Evolutionary conservation across 495 filamentous ascomycete genomes (phyloP).

Genomic region (Patellaria atrata): DNA sequence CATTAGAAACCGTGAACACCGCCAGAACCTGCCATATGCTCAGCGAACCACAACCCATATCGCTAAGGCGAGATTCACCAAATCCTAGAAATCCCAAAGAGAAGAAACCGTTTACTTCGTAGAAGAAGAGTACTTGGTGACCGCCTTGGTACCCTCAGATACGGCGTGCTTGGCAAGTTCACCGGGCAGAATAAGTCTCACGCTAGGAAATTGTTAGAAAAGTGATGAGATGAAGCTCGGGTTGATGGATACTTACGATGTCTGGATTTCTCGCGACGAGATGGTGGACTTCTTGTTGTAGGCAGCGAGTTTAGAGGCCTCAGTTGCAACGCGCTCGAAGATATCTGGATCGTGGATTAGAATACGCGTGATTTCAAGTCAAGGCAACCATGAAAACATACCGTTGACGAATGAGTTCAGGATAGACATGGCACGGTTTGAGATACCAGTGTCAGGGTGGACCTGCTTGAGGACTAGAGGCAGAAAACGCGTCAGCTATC

Average conservation of each 20-base stretch:
- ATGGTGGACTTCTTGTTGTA: conserved; percentile 99
- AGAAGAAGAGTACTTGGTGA: conserved; percentile 99
- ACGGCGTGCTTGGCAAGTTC: conserved; percentile 99
- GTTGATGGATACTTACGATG: conserved; percentile 54
- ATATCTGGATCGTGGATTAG: conserved; percentile 52
- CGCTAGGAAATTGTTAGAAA: conserved; percentile 31
- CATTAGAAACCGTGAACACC: conserved; percentile 29
- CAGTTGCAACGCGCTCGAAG: conserved; percentile 97
- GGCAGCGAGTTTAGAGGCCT: conserved; percentile 95
- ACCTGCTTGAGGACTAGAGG: conserved; percentile 93
- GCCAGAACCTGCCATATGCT: conserved; percentile 14
- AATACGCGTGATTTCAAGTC: conserved; percentile 2
- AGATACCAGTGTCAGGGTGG: conserved; percentile 99
- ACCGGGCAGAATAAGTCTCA: conserved; percentile 92
- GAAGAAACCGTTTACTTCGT: conserved; percentile 62
- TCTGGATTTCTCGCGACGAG: conserved; percentile 98
- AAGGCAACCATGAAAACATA: conserved; percentile 33
- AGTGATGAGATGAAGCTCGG: neutral
- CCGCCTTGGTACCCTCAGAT: conserved; percentile 98
- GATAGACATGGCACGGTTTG: conserved; percentile 99
- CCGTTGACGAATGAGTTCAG: conserved; percentile 99
- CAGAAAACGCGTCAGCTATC: conserved; percentile 29
- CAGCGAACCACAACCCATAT: conserved; percentile 14
- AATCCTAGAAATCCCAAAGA: conserved; percentile 13
- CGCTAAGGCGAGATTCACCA: conserved; percentile 11